Conservation (phyloP, 2,329 filamentous ascomycete genomes). For the Acephala macrosclerotiorum region DNA sequence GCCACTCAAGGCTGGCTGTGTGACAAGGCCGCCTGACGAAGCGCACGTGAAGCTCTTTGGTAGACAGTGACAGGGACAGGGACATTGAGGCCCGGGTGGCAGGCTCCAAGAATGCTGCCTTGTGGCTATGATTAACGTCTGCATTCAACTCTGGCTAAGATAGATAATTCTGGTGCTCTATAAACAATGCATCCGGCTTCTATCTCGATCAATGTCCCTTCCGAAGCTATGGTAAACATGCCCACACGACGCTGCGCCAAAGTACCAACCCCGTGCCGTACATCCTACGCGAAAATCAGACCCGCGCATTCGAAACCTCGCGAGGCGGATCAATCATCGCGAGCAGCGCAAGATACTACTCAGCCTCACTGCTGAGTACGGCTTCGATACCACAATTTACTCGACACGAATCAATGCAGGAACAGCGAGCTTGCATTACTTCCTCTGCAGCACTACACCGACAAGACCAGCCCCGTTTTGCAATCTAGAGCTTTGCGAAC, state of each 20-base stretch:
- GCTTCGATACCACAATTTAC: conserved; percentile 13
- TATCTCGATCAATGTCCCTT: neutral
- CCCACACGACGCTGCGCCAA: conserved; percentile 5
- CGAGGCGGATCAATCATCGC: conserved; percentile 23
- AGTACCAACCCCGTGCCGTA: neutral
- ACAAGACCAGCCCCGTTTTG: neutral
- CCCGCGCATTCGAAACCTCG: conserved; percentile 29
- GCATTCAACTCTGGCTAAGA: neutral
- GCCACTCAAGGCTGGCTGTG: neutral
- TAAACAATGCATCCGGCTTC: neutral
- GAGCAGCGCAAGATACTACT: conserved; percentile 10
- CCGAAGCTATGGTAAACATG: neutral
- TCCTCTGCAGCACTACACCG: conserved; percentile 5
- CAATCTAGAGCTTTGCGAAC: conserved; percentile 6
- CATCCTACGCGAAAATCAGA: conserved; percentile 9
- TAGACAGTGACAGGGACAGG: neutral
- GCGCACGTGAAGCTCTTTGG: neutral
- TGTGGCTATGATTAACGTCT: neutral
- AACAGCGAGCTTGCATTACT: conserved; percentile 7
- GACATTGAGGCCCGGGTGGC: neutral
- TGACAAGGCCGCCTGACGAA: neutral
- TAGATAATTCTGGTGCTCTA: neutral
- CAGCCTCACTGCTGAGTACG: conserved; percentile 31
- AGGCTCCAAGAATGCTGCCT: conserved; percentile 1
- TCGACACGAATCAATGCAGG: conserved; percentile 13